Conservation (phyloP, 75 land plant species). For the Sequoiadendron giganteum region DNA sequence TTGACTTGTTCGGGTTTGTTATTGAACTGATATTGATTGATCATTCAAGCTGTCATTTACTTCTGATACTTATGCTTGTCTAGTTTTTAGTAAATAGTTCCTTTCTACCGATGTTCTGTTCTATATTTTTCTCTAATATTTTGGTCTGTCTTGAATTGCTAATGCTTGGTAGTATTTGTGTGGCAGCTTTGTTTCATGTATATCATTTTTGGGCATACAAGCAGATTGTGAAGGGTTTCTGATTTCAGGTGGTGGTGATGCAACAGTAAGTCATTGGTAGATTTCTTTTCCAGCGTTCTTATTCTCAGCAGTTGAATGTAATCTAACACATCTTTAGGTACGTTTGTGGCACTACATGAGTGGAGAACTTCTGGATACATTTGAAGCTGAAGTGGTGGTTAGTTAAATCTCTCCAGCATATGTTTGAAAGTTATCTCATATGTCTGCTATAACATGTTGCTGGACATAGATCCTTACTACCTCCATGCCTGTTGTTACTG, state of each 20-base stretch:
- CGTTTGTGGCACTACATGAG: slow-evolving; percentile 65
- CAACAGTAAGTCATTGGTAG: slow-evolving; percentile 47
- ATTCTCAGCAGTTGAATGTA: neutral
- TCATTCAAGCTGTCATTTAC: neutral
- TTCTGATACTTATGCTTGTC: neutral
- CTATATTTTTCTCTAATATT: neutral
- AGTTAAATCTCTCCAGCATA: neutral
- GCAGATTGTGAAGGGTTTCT: slow-evolving; percentile 42
- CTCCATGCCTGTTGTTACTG: neutral
- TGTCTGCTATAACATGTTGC: neutral
- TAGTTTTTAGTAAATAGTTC: neutral
- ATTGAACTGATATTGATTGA: neutral
- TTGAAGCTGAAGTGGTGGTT: slow-evolving; percentile 61
- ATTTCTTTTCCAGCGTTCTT: neutral
- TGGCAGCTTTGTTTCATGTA: slow-evolving; percentile 71
- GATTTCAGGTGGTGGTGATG: slow-evolving; percentile 81
- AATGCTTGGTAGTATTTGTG: neutral
- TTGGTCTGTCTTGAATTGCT: neutral
- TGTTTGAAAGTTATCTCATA: neutral
- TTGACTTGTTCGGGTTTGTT: neutral
- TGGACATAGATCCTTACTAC: neutral
- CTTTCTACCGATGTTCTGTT: neutral
- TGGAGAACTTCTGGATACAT: slow-evolving; percentile 71
- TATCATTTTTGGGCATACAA: slow-evolving; percentile 44
- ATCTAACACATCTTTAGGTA: slow-evolving; percentile 34